phyloP scores from a whole-genome alignment of 1,284 basidiomycete species.

The Pseudozyma hubeiensis region DNA sequence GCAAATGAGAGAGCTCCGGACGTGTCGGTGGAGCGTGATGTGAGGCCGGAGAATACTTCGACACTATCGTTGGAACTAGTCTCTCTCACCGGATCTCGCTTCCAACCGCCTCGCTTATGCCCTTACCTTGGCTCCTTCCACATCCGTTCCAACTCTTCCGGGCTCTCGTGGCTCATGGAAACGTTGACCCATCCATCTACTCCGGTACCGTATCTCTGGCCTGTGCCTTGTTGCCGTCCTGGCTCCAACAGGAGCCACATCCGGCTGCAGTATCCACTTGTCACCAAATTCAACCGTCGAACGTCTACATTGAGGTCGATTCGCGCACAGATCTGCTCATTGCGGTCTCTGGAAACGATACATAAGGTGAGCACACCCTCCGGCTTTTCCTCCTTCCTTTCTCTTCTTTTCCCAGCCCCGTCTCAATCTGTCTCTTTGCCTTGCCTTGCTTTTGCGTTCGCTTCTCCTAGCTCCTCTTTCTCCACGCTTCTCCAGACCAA shows the following conservation, averaged over 20 bases:
- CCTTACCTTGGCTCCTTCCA: too few relatives aligned
- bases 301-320: conserved; percentile 1
- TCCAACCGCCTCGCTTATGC: conserved; percentile 3
- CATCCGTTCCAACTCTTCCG: too few relatives aligned
- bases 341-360: conserved; percentile 6
- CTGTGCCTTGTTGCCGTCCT: too few relatives aligned
- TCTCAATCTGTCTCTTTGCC: conserved; percentile 36
- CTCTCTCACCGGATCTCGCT: background rate
- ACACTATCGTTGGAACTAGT: conserved; percentile 14
- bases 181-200: too few relatives aligned
- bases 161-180: too few relatives aligned
- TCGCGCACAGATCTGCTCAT: background rate
- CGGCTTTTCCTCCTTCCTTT: background rate
- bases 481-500: conserved; percentile 12
- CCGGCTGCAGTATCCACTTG: too few relatives aligned
- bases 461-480: conserved; percentile 35
- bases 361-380: conserved; percentile 15
- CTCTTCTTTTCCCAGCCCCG: conserved; percentile 27
- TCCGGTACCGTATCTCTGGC: too few relatives aligned
- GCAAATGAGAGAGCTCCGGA: too few relatives aligned
- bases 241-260: too few relatives aligned
- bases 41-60: background rate
- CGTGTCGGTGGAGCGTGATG: conserved; percentile 12
- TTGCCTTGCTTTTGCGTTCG: conserved; percentile 36
- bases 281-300: background rate